Percentiles rank a stretch among this genome's conserved stretches.
Evolutionary conservation across 139 green algal species (phyloP).

Genomic region (Chara braunii): DNA sequence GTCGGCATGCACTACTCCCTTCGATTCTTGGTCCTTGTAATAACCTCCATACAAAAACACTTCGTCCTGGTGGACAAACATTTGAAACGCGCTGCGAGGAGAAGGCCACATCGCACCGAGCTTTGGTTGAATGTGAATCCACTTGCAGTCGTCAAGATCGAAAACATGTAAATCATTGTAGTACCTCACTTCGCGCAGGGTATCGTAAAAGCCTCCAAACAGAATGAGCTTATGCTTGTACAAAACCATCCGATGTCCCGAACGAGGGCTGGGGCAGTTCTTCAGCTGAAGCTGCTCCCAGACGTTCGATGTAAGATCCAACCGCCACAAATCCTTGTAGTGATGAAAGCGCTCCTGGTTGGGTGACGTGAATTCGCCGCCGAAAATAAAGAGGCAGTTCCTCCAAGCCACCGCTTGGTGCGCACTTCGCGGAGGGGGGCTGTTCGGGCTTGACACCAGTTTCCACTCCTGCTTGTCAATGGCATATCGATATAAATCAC

Average conservation of each 20-base stretch:
- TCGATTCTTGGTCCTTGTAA: conserved; percentile 57
- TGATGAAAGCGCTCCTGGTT: conserved; percentile 84
- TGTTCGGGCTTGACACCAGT: conserved; percentile 57
- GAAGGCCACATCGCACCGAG: conserved; percentile 27
- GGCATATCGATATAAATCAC: conserved; percentile 80
- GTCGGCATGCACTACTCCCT: conserved; percentile 73
- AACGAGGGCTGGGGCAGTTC: conserved; percentile 64
- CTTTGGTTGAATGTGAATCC: conserved; percentile 28
- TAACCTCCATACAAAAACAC: conserved; percentile 87
- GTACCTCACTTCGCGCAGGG: conserved; percentile 62
- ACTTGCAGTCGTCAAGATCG: conserved; percentile 60
- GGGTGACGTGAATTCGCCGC: conserved; percentile 87
- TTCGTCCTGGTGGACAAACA: conserved; percentile 52
- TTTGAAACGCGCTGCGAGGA: conserved; percentile 34
- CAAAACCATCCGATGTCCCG: conserved; percentile 79
- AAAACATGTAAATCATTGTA: conserved; percentile 87
- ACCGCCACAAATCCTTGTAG: conserved; percentile 89
- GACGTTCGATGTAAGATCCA: conserved; percentile 71
- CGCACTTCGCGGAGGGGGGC: conserved; percentile 68
- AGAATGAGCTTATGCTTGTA: conserved; percentile 70
- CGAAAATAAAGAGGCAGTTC: conserved; percentile 80
- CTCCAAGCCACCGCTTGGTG: conserved; percentile 77
- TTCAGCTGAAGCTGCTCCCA: conserved; percentile 84
- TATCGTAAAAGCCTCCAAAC: conserved; percentile 96
- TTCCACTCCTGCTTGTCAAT: conserved; percentile 55